A percentile compares a stretch with the other conserved stretches of the same genome.
phyloP scores from a whole-genome alignment of 306 rosid genomes.

The cucumber (Cucumis sativus) region DNA sequence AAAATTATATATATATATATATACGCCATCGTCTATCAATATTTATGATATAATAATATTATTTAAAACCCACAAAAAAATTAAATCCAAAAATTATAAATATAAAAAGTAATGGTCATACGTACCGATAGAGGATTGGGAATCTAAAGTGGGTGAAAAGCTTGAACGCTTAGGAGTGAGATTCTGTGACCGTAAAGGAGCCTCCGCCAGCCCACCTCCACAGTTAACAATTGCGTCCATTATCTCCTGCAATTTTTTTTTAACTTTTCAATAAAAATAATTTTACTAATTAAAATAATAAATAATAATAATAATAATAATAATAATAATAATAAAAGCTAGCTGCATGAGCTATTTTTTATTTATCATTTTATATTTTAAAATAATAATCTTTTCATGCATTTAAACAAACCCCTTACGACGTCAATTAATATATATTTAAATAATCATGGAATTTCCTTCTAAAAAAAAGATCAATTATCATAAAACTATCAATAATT shows the following conservation, averaged over 20 bases:
- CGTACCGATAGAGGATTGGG: conserved; percentile 57
- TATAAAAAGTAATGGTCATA: neutral
- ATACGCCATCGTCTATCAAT: neutral
- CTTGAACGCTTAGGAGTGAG: conserved; percentile 41
- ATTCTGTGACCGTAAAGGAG: conserved; percentile 25
- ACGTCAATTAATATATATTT: neutral
- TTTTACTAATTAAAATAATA: neutral
- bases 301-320: neutral
- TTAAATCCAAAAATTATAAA: neutral
- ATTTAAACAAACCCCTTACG: neutral
- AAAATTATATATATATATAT: no score
- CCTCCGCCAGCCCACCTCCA: conserved; percentile 25
- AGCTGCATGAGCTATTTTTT: neutral
- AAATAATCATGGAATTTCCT: no score
- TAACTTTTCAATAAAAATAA: neutral
- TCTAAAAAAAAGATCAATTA: no score
- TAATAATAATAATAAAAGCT: neutral
- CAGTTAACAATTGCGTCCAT: conserved; percentile 30
- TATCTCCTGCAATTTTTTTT: conserved; percentile 32
- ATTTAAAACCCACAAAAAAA: no score
- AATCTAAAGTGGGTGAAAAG: conserved; percentile 50
- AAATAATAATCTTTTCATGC: neutral
- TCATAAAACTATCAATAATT: no score
- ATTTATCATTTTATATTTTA: no score
- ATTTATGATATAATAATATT: no score